A percentile compares a stretch with the other conserved stretches of the same genome.
Conservation (phyloP, 441 rosid genomes). For the Capsella rubella region DNA sequence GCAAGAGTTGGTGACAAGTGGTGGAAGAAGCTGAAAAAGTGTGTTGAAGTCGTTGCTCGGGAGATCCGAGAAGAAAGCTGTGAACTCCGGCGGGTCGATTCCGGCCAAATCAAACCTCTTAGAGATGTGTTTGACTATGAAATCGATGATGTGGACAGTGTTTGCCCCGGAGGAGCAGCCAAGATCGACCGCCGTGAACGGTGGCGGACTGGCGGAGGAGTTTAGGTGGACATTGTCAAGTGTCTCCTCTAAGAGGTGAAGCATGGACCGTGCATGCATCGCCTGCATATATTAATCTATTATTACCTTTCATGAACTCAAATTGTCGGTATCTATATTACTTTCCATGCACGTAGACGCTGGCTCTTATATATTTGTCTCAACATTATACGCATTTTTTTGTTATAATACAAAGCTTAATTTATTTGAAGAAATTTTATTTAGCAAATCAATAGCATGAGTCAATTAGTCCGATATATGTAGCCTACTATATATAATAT, state of each 20-base stretch:
- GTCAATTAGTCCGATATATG: not conserved
- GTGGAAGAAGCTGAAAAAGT: constrained; percentile 90
- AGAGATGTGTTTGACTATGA: constrained; percentile 80
- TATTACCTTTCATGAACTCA: not conserved
- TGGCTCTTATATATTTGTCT: constrained; percentile 21
- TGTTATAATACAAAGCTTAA: not conserved
- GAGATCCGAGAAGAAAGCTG: constrained; percentile 87
- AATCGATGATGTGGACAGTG: constrained; percentile 66
- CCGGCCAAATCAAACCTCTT: constrained; percentile 70
- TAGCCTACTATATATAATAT: not conserved
- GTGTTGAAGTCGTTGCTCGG: constrained; percentile 96
- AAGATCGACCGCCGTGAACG: constrained; percentile 77
- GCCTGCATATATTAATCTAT: constrained; percentile 55
- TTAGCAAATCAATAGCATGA: not conserved
- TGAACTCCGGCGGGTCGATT: constrained; percentile 72
- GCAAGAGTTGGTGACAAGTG: constrained; percentile 65
- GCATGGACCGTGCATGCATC: constrained; percentile 84
- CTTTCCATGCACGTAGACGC: constrained; percentile 32
- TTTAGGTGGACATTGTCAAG: constrained; percentile 68
- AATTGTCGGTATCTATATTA: not conserved
- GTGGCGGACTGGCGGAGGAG: constrained; percentile 54
- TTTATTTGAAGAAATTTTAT: not conserved
- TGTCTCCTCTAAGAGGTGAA: constrained; percentile 82
- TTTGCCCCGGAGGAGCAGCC: constrained; percentile 86
- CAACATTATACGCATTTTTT: not conserved